Conservation (phyloP, 2,329 filamentous ascomycete genomes). For the Talaromyces sp. region DNA sequence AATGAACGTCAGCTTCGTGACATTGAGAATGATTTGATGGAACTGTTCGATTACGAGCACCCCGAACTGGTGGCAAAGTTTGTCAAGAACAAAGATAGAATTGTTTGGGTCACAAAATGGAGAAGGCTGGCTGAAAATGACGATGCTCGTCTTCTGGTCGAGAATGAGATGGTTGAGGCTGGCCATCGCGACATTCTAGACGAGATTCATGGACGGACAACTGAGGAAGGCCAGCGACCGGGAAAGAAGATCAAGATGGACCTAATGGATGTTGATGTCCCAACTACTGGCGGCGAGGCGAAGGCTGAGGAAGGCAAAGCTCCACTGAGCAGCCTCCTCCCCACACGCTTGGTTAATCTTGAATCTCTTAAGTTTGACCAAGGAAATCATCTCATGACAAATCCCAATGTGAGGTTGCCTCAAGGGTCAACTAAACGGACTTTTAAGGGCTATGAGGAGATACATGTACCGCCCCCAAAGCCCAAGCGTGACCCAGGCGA, state of each 20-base stretch:
- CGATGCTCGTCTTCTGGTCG: constrained; percentile 65
- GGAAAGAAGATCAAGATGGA: constrained; percentile 80
- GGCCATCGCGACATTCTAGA: constrained; percentile 82
- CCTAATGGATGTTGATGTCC: constrained; percentile 80
- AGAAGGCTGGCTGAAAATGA: constrained; percentile 75
- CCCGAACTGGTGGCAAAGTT: constrained; percentile 88
- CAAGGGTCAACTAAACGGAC: constrained; percentile 92
- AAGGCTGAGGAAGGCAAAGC: constrained; percentile 46
- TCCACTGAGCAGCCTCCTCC: constrained; percentile 72
- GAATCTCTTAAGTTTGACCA: constrained; percentile 97
- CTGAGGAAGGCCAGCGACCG: constrained; percentile 54
- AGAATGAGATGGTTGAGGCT: constrained; percentile 85
- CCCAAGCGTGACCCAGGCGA: constrained; percentile 76
- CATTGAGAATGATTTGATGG: constrained; percentile 97
- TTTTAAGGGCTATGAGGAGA: constrained; percentile 98
- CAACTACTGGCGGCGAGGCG: constrained; percentile 48
- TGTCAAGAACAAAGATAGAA: constrained; percentile 85
- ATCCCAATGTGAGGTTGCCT: constrained; percentile 86
- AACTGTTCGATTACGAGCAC: constrained; percentile 95
- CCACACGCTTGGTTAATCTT: constrained; percentile 81
- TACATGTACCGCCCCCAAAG: constrained; percentile 91
- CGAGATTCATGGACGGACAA: constrained; percentile 69
- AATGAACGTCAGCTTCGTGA: constrained; percentile 83
- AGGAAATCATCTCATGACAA: constrained; percentile 99
- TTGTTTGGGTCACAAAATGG: constrained; percentile 91